phyloP scores from a whole-genome alignment of 305 asterid species.

The Fraxinus platypoda region DNA sequence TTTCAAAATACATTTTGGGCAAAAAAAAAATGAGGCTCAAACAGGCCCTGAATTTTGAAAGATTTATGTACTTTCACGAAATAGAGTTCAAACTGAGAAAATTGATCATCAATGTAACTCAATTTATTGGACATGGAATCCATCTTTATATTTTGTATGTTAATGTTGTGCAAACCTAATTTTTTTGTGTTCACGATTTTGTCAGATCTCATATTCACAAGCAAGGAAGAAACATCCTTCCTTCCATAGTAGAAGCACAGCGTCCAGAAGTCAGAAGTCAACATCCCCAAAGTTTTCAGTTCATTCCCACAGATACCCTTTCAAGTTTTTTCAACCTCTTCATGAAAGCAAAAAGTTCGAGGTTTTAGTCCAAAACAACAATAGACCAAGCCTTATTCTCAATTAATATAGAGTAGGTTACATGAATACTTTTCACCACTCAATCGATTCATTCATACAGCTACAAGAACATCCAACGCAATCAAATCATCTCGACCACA shows the following conservation, averaged over 20 bases:
- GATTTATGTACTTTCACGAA: background rate
- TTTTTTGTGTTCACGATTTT: background rate
- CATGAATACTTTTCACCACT: background rate
- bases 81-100: background rate
- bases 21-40: too few relatives aligned
- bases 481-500: background rate
- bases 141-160: background rate
- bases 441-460: background rate
- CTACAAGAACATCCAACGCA: background rate
- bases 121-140: background rate
- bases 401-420: background rate
- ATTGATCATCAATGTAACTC: background rate
- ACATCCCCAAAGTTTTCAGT: background rate
- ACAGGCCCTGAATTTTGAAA: background rate
- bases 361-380: background rate
- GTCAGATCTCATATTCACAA: background rate
- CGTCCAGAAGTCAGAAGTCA: background rate
- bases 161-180: background rate
- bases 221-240: background rate
- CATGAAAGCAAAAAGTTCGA: background rate
- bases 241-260: background rate
- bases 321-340: background rate
- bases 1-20: too few relatives aligned
- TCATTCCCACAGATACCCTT: background rate
- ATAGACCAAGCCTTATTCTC: background rate